Evolutionary conservation across 306 rosid species (phyloP).

Genomic region (Quercus alba): DNA sequence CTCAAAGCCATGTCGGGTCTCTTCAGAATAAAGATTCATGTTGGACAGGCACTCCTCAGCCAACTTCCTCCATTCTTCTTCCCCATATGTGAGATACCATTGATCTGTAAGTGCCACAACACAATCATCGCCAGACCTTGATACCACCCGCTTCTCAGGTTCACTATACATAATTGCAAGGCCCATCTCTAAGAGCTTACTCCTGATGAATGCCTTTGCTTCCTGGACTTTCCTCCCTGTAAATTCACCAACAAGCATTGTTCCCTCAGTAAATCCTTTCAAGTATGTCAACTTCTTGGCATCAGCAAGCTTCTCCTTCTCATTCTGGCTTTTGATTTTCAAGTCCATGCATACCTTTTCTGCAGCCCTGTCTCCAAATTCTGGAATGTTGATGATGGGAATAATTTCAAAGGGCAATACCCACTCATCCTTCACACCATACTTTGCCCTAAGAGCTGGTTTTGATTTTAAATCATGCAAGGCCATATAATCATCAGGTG

Average conservation of each 20-base stretch:
- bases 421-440: slow-evolving; percentile 88
- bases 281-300: slow-evolving; percentile 90
- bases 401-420: slow-evolving; percentile 74
- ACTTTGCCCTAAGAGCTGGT: slow-evolving; percentile 72
- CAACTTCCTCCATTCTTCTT: slow-evolving; percentile 71
- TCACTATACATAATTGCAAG: slow-evolving; percentile 80
- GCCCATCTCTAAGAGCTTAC: slow-evolving; percentile 69
- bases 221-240: slow-evolving; percentile 75
- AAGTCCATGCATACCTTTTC: slow-evolving; percentile 76
- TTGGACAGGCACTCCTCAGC: slow-evolving; percentile 72
- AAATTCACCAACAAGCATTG: slow-evolving; percentile 72
- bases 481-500: slow-evolving; percentile 97
- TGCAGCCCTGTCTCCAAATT: slow-evolving; percentile 74
- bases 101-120: slow-evolving; percentile 95
- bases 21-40: slow-evolving; percentile 73
- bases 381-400: slow-evolving; percentile 81
- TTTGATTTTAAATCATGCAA: slow-evolving; percentile 80
- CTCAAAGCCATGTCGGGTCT: slow-evolving; percentile 85
- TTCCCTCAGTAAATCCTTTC: slow-evolving; percentile 95
- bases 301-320: slow-evolving; percentile 88
- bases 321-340: slow-evolving; percentile 91
- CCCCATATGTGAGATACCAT: slow-evolving; percentile 92
- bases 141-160: slow-evolving; percentile 80
- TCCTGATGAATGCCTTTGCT: slow-evolving; percentile 76
- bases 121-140: slow-evolving; percentile 94